Percentiles rank a stretch among this genome's conserved stretches.
phyloP scores from a whole-genome alignment of 78 protist species.

The Mantamonas sphyraenae region DNA sequence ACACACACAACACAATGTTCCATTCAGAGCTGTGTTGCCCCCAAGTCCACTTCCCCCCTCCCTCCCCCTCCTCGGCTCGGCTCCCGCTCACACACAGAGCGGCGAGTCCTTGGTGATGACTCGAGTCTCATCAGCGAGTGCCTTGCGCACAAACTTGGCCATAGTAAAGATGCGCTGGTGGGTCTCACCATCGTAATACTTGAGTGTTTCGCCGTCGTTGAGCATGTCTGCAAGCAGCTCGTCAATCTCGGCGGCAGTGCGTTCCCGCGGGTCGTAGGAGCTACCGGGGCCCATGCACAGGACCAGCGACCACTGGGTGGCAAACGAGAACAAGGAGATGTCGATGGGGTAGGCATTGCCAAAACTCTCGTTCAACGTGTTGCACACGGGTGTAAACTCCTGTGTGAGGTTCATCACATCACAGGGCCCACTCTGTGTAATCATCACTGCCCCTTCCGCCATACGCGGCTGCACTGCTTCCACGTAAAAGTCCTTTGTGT shows the following conservation, averaged over 20 bases:
- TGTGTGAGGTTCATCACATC: slow-evolving; percentile 7
- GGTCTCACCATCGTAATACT: slow-evolving; percentile 16
- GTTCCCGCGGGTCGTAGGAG: too few relatives aligned
- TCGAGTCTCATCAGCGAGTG: slow-evolving; percentile 6
- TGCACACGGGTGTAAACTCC: slow-evolving; percentile 23
- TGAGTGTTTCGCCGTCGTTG: slow-evolving; percentile 10
- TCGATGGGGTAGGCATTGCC: background rate
- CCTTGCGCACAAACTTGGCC: slow-evolving; percentile 14
- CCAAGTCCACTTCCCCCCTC: too few relatives aligned
- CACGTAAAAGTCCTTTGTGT: slow-evolving; percentile 26
- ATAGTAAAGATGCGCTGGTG: slow-evolving; percentile 9
- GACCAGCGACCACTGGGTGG: slow-evolving; percentile 17
- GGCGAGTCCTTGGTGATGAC: slow-evolving; percentile 13
- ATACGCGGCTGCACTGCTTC: slow-evolving; percentile 2
- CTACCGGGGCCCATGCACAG: too few relatives aligned
- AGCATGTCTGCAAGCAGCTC: background rate
- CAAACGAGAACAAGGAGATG: slow-evolving; percentile 20
- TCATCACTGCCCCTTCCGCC: slow-evolving; percentile 21
- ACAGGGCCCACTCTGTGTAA: slow-evolving; percentile 5
- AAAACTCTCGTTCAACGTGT: slow-evolving; percentile 15
- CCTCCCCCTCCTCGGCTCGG: too few relatives aligned
- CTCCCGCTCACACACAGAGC: too few relatives aligned
- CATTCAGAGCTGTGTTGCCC: too few relatives aligned
- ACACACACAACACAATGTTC: too few relatives aligned
- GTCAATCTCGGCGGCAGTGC: background rate